Base-by-base conservation (phyloP, 2,329 filamentous ascomycete species). In the Aspergillus sp. region DNA sequence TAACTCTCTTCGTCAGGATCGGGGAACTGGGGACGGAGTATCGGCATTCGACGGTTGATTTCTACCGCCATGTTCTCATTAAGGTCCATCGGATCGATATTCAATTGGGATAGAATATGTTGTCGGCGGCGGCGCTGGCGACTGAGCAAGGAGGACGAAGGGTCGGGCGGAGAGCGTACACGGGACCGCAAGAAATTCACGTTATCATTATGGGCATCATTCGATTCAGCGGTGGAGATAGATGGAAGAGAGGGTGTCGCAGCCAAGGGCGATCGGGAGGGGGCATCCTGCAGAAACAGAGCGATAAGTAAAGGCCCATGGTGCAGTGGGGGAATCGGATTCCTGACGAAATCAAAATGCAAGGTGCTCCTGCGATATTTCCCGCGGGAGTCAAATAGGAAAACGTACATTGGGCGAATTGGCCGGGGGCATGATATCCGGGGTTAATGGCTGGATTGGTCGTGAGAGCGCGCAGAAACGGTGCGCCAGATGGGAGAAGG, bases 151-250 rank as follows among this genome's bases (percentile, higher is more conserved):
- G 70, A 64, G 38, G 58, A 68, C 57, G 47, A 50, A 15, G 59
- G 66, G 53, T 64, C 70, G 51, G 65, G 66, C 45, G 65, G 66
- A 11, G 64, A 68, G 55, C 61, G 66, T 49, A 67, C 58, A 54
- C 69, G 70, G 54, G 71, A 76, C 53, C 81, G 78, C 53, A 84
- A 73, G 61, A 83, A 82, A 67, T 70, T 78, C 62, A 81, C 71
- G 69, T 82, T 83, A 59, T 79, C 80, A 66, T 79, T 71, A 50
- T 78, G 70, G 55, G 72, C 76, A 60, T 77, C 76, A 63, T 81
- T 75, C 56, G 64, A 65, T 63, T 76, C 77, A 42, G 73, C 73
- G 41, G 78, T 71, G 50, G 81, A 79, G 57, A 83, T 75, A 64
- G 82, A 79, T 55, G 80, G 79, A 41, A 81, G 73, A 63, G 83